These are phyloP conservation scores for Jamesozyma jinghongensis DNA, from an alignment of 805 yeast genomes.

Conservation along the genomic window DNA sequence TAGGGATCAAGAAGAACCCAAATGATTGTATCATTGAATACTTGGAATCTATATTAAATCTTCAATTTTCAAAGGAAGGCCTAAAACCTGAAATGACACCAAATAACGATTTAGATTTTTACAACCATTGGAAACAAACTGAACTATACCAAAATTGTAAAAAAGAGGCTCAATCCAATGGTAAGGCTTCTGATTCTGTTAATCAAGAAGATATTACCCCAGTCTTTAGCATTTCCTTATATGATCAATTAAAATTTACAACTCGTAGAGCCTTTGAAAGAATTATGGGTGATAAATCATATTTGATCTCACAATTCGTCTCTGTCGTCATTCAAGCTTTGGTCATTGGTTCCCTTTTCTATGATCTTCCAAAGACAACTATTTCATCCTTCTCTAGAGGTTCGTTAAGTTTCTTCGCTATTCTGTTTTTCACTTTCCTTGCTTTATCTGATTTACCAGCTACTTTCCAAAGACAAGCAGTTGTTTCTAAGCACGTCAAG, in stretches of 20 bases:
- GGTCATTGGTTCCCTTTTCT: constrained; percentile 44
- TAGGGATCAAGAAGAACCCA: constrained; percentile 47
- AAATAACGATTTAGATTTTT: constrained; percentile 36
- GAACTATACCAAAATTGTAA: constrained; percentile 20
- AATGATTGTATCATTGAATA: constrained; percentile 59
- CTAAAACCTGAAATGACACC: neutral
- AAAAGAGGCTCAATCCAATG: constrained; percentile 20
- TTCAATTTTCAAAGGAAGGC: constrained; percentile 7
- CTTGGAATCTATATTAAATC: constrained; percentile 49
- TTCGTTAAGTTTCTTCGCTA: constrained; percentile 43
- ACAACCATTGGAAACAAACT: constrained; percentile 29
- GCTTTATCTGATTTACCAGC: constrained; percentile 48
- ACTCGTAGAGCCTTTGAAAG: constrained; percentile 39
- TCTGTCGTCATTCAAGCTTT: constrained; percentile 35
- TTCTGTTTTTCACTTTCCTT: constrained; percentile 47
- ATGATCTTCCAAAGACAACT: constrained; percentile 35
- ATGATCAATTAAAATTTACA: constrained; percentile 38
- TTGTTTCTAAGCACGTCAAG: constrained; percentile 55
- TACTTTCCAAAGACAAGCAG: constrained; percentile 40
- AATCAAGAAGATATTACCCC: constrained; percentile 24
- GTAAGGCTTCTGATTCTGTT: constrained; percentile 7
- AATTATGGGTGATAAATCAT: constrained; percentile 38
- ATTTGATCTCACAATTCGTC: constrained; percentile 33
- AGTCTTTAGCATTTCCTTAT: constrained; percentile 13
- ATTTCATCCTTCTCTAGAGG: constrained; percentile 46